Conservation (phyloP, 768 basidiomycete genomes). For the Boletus rufocinnamomeus region DNA sequence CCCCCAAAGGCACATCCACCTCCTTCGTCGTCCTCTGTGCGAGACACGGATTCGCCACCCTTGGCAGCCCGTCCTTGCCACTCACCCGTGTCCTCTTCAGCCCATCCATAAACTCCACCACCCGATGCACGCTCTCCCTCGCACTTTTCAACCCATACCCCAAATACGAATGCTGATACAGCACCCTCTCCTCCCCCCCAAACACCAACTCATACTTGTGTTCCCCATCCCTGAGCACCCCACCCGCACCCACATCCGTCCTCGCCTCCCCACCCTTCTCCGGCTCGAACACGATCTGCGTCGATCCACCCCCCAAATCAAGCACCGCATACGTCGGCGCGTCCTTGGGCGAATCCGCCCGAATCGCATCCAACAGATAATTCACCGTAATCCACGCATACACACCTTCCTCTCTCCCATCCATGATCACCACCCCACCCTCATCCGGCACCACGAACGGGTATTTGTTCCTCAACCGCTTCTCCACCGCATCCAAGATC, state of each 20-base stretch:
- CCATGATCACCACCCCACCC: conserved; percentile 86
- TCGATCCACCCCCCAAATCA: conserved; percentile 95
- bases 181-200: conserved; percentile 63
- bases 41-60: conserved; percentile 74
- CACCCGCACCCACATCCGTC: conserved; percentile 25
- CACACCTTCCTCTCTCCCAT: conserved; percentile 95
- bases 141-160: conserved; percentile 96
- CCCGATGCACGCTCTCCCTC: conserved; percentile 77
- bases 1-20: conserved; percentile 61
- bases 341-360: conserved; percentile 47
- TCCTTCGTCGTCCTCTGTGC: conserved; percentile 59
- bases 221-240: conserved; percentile 70
- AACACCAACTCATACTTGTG: conserved; percentile 88
- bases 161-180: conserved; percentile 98
- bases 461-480: conserved; percentile 56
- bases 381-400: conserved; percentile 99
- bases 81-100: conserved; percentile 34
- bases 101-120: conserved; percentile 84
- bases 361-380: conserved; percentile 80
- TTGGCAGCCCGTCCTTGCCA: conserved; percentile 4
- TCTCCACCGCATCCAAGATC: conserved; percentile 75
- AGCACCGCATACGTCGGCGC: conserved; percentile 81
- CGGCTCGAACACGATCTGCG: conserved; percentile 97
- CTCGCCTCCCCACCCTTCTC: conserved; percentile 44
- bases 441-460: conserved; percentile 65